Conservation (phyloP, 2,329 filamentous ascomycete genomes). For the Aspergillus texensis region DNA sequence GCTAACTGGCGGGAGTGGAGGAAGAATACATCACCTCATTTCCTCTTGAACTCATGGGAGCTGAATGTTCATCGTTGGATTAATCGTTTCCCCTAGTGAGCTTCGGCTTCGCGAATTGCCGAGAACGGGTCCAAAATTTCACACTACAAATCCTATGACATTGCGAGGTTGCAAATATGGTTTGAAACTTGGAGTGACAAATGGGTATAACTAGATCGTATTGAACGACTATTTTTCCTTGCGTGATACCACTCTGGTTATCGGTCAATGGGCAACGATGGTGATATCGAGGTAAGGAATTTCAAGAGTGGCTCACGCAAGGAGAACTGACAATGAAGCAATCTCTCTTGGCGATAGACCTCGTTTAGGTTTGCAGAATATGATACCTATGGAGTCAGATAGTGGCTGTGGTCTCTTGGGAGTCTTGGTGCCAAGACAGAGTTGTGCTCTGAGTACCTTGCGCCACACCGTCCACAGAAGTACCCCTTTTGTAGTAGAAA, state of each 20-base stretch:
- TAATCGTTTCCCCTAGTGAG: background rate
- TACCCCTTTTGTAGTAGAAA: too few species aligned
- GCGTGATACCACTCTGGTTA: background rate
- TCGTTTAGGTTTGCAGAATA: background rate
- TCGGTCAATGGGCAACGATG: background rate
- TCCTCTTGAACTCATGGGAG: background rate
- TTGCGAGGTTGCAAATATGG: background rate
- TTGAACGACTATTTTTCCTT: background rate
- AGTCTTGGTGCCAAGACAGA: background rate
- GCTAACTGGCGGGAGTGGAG: background rate
- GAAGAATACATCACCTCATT: background rate
- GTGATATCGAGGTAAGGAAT: background rate
- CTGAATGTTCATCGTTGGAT: too few species aligned
- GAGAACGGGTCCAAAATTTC: background rate
- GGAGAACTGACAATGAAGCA: background rate
- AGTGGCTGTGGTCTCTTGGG: background rate
- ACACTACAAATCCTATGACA: too few species aligned
- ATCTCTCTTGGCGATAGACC: background rate
- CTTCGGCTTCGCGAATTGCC: background rate
- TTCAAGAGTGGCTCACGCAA: background rate
- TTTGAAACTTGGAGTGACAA: background rate
- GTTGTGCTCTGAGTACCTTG: background rate
- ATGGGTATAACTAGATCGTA: too few species aligned
- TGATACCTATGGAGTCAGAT: background rate
- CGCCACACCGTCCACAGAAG: background rate